Percentiles rank a stretch among this genome's conserved stretches.
Evolutionary conservation across 2,329 filamentous ascomycete species (phyloP).

Genomic region (Venturia pyrina): DNA sequence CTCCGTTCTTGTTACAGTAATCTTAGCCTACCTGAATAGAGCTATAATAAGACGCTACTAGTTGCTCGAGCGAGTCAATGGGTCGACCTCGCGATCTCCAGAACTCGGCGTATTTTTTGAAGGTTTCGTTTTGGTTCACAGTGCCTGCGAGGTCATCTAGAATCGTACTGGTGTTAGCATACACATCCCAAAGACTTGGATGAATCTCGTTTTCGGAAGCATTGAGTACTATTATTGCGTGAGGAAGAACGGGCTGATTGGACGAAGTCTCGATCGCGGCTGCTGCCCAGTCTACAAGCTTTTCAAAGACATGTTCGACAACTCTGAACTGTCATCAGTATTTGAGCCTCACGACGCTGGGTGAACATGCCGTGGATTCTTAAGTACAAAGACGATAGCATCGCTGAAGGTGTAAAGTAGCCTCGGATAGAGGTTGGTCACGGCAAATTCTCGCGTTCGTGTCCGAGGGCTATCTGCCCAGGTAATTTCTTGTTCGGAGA

Average conservation of each 20-base stretch:
- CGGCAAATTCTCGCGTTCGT: slow-evolving; percentile 28
- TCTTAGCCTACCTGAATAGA: slow-evolving; percentile 25
- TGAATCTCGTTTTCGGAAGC: slow-evolving; percentile 30
- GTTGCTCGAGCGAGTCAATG: slow-evolving; percentile 36
- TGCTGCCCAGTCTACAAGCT: no score
- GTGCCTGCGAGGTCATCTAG: slow-evolving; percentile 27
- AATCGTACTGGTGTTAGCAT: slow-evolving; percentile 30
- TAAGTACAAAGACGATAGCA: slow-evolving; percentile 33
- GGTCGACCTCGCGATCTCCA: slow-evolving; percentile 33
- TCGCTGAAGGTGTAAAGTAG: slow-evolving; percentile 35
- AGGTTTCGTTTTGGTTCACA: slow-evolving; percentile 23
- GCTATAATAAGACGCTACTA: slow-evolving; percentile 42
- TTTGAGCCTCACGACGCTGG: not conserved
- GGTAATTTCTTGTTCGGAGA: no score
- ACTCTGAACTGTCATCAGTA: slow-evolving; percentile 18
- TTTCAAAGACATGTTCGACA: slow-evolving; percentile 33
- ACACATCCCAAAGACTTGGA: slow-evolving; percentile 34
- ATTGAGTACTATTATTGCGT: slow-evolving; percentile 46
- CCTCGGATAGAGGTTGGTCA: slow-evolving; percentile 30
- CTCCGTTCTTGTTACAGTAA: not conserved
- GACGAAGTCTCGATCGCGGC: slow-evolving; percentile 43
- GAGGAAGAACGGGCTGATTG: slow-evolving; percentile 46
- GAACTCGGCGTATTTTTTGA: slow-evolving; percentile 31
- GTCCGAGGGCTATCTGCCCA: slow-evolving; percentile 22
- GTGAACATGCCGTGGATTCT: slow-evolving; percentile 19